Base-by-base conservation (phyloP, 345 rosid species). In the Euphorbia tirucalli region DNA sequence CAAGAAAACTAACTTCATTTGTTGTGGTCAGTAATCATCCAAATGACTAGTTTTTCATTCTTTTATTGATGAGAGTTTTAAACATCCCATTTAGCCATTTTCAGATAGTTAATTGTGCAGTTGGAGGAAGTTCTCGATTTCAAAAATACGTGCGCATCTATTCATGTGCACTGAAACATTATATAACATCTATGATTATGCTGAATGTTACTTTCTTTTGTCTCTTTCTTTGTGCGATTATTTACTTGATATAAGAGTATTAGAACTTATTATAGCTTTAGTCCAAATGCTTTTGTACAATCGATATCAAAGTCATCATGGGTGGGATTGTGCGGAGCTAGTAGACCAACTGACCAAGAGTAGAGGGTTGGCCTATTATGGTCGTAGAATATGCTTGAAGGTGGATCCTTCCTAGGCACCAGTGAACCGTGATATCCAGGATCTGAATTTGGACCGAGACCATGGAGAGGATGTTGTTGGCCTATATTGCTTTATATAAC, bases 221-320 rank as follows among this genome's bases (percentile, higher is more conserved):
- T 59, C 22, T 48, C 64, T 60, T 67, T 74, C 28, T 60, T 16
- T 46, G 11, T 43, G 41, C 25, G 24, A 11, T 10, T 70, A 30
- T 15, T 1, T 43, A 16, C 18, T 11, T 59, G 55, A 19, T 50
- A 18, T 50, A 50, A 50, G 55, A 19, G 55, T 5, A 16, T 50
- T 19, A 50, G n/a, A 16, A 50, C 21, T 16, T 50, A 5, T 5
- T 50, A 50, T 50, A 50, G 1, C 55, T 50, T 50, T 3, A 5
- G 55, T 19, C 55, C 4, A 50, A 50, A 15, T 50, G n/a, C 39
- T 35, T 7, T 35, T 35, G 3, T n/a, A n/a, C n/a, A n/a, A n/a
- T 35, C 39, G 39, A 35, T n/a, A n/a, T 35, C 39, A 35, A 35
- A 35, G 39, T 35, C 7, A 35, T 35, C 4, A 35, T 35, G 39